These are phyloP conservation scores for Botryosphaeria dothidea DNA, from an alignment of 2,329 filamentous ascomycete genomes.

Conservation along the genomic window DNA sequence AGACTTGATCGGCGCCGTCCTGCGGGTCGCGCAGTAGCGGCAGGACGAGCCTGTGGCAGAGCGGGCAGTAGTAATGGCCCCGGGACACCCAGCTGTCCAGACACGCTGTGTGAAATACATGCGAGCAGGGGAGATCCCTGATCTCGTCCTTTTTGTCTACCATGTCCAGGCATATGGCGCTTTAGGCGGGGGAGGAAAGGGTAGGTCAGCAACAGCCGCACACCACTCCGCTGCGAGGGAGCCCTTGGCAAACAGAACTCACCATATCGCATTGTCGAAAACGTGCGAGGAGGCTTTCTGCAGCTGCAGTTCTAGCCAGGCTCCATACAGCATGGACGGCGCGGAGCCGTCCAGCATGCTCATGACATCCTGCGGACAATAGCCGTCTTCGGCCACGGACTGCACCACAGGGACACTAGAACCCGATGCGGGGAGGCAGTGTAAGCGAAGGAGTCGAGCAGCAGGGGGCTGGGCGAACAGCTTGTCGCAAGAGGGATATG, in stretches of 20 bases:
- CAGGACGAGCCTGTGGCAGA: conserved; percentile 2
- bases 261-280: background rate
- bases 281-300: background rate
- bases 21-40: background rate
- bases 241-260: background rate
- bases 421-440: background rate
- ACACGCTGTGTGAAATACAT: background rate
- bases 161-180: background rate
- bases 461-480: too few relatives aligned
- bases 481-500: background rate
- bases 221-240: background rate
- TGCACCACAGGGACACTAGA: conserved; percentile 1
- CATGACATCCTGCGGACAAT: background rate
- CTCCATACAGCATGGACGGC: background rate
- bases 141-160: background rate
- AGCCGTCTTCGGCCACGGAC: background rate
- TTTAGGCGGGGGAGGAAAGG: background rate
- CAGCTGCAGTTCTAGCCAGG: background rate
- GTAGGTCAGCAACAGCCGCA: background rate
- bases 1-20: background rate
- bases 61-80: conserved; percentile 5
- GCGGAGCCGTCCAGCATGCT: background rate
- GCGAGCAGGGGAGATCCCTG: background rate
- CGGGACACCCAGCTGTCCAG: conserved; percentile 3
- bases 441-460: background rate